Percentiles rank a stretch among this genome's conserved stretches.
These are phyloP conservation scores for Candida takata DNA, from an alignment of 805 yeast species.

Conservation along the genomic window DNA sequence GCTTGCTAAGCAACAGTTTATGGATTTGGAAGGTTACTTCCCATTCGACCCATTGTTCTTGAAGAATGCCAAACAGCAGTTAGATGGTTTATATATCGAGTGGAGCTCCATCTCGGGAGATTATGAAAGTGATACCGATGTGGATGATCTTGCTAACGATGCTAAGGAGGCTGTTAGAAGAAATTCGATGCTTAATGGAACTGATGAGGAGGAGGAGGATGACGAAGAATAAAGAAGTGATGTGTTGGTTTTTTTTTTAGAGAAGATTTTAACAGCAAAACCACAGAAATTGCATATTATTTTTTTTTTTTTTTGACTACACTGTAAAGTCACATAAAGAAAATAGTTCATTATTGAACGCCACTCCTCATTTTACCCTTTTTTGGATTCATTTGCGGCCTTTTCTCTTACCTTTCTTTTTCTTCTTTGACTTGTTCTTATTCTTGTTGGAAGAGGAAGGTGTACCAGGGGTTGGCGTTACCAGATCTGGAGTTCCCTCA, in stretches of 20 bases:
- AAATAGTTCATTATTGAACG: no score
- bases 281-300: no score
- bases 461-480: constrained; percentile 1
- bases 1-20: constrained; percentile 69
- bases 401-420: constrained; percentile 12
- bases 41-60: constrained; percentile 91
- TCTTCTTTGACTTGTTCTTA: constrained; percentile 8
- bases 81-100: constrained; percentile 60
- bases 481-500: constrained; percentile 7
- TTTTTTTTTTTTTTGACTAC: no score
- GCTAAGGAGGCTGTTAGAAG: constrained; percentile 19
- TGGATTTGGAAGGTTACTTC: constrained; percentile 89
- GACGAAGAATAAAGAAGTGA: neutral
- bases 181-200: constrained; percentile 8
- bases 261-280: no score
- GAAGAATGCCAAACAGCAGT: constrained; percentile 46
- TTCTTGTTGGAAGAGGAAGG: constrained; percentile 1
- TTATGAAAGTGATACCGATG: constrained; percentile 37
- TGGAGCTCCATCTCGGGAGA: constrained; percentile 78
- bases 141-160: constrained; percentile 29
- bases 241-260: constrained; percentile 8
- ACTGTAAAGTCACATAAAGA: no score
- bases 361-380: no score
- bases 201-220: constrained; percentile 1
- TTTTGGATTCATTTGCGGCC: constrained; percentile 6